These are phyloP conservation scores for Ogataea nonfermentans DNA, from an alignment of 805 yeast species.

Conservation along the genomic window DNA sequence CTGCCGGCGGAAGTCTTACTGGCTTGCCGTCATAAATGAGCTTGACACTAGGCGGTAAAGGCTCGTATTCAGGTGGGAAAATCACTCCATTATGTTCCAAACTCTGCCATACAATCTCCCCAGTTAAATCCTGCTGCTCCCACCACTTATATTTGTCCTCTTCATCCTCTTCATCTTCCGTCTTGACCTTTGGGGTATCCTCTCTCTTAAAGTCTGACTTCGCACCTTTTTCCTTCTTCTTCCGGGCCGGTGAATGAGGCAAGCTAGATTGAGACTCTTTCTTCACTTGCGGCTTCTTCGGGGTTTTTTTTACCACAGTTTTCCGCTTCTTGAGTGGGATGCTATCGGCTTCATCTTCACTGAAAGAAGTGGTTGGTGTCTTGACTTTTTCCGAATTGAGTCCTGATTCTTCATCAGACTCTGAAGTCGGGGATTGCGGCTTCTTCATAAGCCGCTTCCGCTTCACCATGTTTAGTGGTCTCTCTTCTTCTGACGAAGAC, in stretches of 20 bases:
- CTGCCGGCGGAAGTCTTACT: slow-evolving; percentile 69
- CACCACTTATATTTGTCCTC: slow-evolving; percentile 75
- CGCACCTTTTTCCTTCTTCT: slow-evolving; percentile 4
- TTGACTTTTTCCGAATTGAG: not conserved
- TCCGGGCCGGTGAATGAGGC: slow-evolving; percentile 3
- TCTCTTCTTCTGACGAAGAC: slow-evolving; percentile 24
- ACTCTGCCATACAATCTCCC: slow-evolving; percentile 80
- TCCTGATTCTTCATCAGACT: slow-evolving; percentile 13
- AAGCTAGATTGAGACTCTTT: slow-evolving; percentile 10
- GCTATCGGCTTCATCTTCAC: slow-evolving; percentile 21
- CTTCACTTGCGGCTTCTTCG: slow-evolving; percentile 19
- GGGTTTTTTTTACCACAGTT: slow-evolving; percentile 3
- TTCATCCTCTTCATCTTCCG: slow-evolving; percentile 44
- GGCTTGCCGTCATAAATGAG: slow-evolving; percentile 74
- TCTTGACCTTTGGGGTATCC: slow-evolving; percentile 21
- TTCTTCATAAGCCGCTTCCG: slow-evolving; percentile 5
- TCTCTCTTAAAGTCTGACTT: slow-evolving; percentile 12
- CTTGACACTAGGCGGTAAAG: slow-evolving; percentile 75
- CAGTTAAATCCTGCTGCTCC: slow-evolving; percentile 74
- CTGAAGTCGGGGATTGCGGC: slow-evolving; percentile 6
- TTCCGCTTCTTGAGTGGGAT: slow-evolving; percentile 16
- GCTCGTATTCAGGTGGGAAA: slow-evolving; percentile 90
- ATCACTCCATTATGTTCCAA: slow-evolving; percentile 87
- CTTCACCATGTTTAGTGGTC: slow-evolving; percentile 12
- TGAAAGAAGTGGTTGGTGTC: slow-evolving; percentile 20